Conservation (phyloP, 495 filamentous ascomycete genomes). For the Ascodesmis nigricans region DNA sequence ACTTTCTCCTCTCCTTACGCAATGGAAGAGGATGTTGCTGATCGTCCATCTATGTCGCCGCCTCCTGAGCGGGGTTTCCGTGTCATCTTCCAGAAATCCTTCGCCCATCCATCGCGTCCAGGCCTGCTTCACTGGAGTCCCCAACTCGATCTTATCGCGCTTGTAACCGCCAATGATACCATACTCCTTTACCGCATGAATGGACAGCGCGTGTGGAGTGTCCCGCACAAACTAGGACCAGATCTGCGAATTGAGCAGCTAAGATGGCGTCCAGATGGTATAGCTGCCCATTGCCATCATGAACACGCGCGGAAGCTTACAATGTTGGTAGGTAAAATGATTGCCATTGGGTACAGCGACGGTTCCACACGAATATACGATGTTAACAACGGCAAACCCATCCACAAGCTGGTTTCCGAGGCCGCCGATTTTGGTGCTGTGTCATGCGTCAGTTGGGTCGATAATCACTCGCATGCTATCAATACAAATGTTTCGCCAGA, state of each 20-base stretch:
- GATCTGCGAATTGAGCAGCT: conserved; percentile 14
- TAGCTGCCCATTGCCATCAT: neutral
- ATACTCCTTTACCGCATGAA: conserved; percentile 43
- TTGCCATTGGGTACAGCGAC: conserved; percentile 20
- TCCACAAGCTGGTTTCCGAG: conserved; percentile 17
- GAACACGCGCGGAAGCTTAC: neutral
- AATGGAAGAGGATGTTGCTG: conserved; percentile 8
- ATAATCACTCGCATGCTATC: conserved; percentile 13
- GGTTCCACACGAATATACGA: conserved; percentile 20
- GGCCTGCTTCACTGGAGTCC: conserved; percentile 41
- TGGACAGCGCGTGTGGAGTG: conserved; percentile 42
- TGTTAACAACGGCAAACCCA: conserved; percentile 21
- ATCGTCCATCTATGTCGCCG: conserved; percentile 1
- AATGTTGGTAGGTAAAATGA: conserved; percentile 15
- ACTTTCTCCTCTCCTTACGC: conserved; percentile 1
- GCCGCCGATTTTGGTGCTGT: conserved; percentile 16
- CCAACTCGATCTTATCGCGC: conserved; percentile 48
- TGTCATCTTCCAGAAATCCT: conserved; percentile 10
- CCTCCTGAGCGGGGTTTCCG: conserved; percentile 13
- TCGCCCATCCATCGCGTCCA: conserved; percentile 14
- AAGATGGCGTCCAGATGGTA: conserved; percentile 22
- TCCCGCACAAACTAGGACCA: conserved; percentile 19
- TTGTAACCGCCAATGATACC: conserved; percentile 37
- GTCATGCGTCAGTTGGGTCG: conserved; percentile 20
- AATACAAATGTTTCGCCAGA: neutral